Conservation (phyloP, 495 filamentous ascomycete genomes). For the Aspergillus kassunensis region DNA sequence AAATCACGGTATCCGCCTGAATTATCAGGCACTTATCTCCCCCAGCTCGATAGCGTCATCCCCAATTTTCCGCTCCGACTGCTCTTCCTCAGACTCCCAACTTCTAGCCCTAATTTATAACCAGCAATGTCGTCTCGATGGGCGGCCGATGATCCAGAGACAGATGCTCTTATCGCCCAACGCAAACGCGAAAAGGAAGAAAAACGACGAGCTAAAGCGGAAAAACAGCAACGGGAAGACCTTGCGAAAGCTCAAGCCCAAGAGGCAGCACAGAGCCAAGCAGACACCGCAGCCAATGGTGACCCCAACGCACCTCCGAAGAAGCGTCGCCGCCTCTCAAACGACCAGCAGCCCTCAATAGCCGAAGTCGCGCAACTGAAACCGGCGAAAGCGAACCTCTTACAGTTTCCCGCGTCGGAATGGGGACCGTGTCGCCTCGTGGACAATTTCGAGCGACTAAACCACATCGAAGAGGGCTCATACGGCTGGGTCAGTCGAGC, state of each 20-base stretch:
- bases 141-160: conserved; percentile 70
- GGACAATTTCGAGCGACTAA: conserved; percentile 85
- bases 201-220: conserved; percentile 80
- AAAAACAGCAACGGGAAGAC: conserved; percentile 71
- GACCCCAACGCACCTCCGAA: conserved; percentile 30
- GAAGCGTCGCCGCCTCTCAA: conserved; percentile 47
- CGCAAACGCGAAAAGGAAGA: conserved; percentile 84
- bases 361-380: conserved; percentile 11
- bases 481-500: conserved; percentile 94
- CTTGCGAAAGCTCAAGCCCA: conserved; percentile 22
- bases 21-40: conserved; percentile 6
- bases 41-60: conserved; percentile 34
- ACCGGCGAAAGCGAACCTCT: conserved; percentile 43
- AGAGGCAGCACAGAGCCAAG: conserved; percentile 9
- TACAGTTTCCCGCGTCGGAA: conserved; percentile 64
- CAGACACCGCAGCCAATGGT: conserved; percentile 19
- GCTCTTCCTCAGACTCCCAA: not conserved
- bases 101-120: too few relatives aligned
- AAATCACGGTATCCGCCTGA: conserved; percentile 5
- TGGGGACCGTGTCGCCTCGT: conserved; percentile 79
- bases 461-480: conserved; percentile 95
- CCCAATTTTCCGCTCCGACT: conserved; percentile 15
- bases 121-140: conserved; percentile 81
- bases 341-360: conserved; percentile 24
- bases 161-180: conserved; percentile 65